Conservation (phyloP, 768 basidiomycete genomes). For the Psilocybe subaeruginosa region DNA sequence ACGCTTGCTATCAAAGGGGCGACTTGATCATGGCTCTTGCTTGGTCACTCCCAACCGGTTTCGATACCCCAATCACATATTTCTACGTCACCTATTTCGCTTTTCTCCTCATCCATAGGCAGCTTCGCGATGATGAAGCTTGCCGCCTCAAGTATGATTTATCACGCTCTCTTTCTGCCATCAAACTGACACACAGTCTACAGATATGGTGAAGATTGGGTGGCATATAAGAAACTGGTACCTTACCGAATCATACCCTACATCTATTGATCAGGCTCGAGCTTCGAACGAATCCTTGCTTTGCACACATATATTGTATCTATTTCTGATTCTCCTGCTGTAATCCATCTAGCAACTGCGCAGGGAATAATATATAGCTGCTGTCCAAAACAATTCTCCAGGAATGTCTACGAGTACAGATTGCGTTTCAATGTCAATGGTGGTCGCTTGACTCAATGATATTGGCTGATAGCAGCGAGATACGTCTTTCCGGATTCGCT, state of each 20-base stretch:
- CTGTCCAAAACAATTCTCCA: neutral
- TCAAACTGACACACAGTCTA: slow-evolving; percentile 9
- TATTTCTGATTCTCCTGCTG: neutral
- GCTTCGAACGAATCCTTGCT: neutral
- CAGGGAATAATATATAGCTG: neutral
- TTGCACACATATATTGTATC: neutral
- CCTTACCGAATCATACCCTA: slow-evolving; percentile 87
- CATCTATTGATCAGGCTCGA: slow-evolving; percentile 52
- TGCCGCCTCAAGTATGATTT: slow-evolving; percentile 81
- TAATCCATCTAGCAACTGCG: neutral
- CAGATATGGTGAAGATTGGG: slow-evolving; percentile 95
- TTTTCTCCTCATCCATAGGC: slow-evolving; percentile 88
- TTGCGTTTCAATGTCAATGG: neutral
- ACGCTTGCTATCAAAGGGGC: slow-evolving; percentile 47
- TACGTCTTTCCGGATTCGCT: slow-evolving; percentile 46
- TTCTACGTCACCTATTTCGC: slow-evolving; percentile 92
- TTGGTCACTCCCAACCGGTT: slow-evolving; percentile 93
- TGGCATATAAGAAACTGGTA: slow-evolving; percentile 84
- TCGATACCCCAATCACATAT: slow-evolving; percentile 92
- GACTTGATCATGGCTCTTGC: slow-evolving; percentile 89
- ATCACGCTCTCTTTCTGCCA: neutral
- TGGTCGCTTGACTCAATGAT: slow-evolving; percentile 26
- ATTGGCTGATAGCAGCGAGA: slow-evolving; percentile 41
- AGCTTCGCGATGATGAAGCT: slow-evolving; percentile 88
- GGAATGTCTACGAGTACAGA: neutral